phyloP scores from a whole-genome alignment of 495 filamentous ascomycete genomes.

The Entonaema liquescens region DNA sequence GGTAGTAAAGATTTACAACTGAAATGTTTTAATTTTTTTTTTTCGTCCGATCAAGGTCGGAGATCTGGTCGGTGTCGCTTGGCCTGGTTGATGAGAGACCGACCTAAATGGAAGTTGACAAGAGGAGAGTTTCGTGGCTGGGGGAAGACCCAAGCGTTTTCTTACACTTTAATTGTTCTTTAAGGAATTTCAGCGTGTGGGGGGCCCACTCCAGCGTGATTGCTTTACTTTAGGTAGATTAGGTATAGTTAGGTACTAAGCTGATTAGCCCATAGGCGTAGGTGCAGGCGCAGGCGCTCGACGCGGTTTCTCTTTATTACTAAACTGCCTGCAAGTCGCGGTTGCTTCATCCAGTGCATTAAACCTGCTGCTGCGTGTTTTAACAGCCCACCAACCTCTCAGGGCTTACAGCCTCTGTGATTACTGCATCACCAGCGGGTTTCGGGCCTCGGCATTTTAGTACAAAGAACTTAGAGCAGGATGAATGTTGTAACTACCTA shows the following conservation, averaged over 20 bases:
- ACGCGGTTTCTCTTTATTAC: constrained; percentile 37
- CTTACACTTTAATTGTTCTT: constrained; percentile 12
- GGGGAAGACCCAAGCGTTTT: constrained; percentile 12
- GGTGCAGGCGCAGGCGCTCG: constrained; percentile 5
- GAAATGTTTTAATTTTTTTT: background rate
- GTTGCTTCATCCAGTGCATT: constrained; percentile 21
- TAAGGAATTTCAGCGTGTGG: constrained; percentile 14
- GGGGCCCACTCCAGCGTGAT: constrained; percentile 28
- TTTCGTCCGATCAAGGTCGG: constrained; percentile 18
- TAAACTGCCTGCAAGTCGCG: constrained; percentile 21
- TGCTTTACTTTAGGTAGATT: constrained; percentile 6
- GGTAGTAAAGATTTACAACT: background rate
- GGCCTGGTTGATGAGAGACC: constrained; percentile 23
- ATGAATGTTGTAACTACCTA: background rate
- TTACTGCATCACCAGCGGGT: constrained; percentile 1
- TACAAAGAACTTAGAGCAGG: background rate
- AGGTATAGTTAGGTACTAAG: background rate
- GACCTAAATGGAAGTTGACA: background rate
- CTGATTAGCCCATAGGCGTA: background rate
- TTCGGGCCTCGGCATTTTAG: background rate
- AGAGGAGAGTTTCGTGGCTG: constrained; percentile 10
- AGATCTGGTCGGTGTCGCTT: constrained; percentile 24
- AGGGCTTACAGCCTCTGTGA: constrained; percentile 17
- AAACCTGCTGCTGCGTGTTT: constrained; percentile 21
- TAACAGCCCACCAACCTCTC: background rate